Conservation (phyloP, 805 yeast genomes). For the Metschnikowia proteae region DNA sequence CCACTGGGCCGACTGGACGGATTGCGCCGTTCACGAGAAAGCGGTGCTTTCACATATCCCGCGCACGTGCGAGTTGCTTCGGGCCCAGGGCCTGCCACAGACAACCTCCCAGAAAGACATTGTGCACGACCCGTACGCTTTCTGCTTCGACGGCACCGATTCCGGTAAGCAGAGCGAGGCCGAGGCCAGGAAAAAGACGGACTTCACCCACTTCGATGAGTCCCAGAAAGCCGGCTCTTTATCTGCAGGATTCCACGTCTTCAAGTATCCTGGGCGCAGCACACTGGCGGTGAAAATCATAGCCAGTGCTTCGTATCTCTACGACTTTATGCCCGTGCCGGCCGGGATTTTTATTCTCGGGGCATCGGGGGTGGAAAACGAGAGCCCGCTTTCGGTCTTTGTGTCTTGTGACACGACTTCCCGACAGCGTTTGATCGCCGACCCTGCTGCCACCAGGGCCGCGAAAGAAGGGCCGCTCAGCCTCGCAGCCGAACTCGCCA, state of each 20-base stretch:
- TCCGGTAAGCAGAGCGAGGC: conserved; percentile 17
- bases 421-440: conserved; percentile 11
- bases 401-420: conserved; percentile 8
- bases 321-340: conserved; percentile 42
- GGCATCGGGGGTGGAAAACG: neutral
- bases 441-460: conserved; percentile 8
- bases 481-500: conserved; percentile 15
- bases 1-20: conserved; percentile 22
- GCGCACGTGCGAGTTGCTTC: conserved; percentile 6
- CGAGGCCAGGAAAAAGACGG: conserved; percentile 15
- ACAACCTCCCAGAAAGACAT: conserved; percentile 1
- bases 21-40: conserved; percentile 9
- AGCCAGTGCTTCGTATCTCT: conserved; percentile 37
- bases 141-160: conserved; percentile 1
- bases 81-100: neutral
- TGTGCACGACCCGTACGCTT: neutral
- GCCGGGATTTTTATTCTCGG: conserved; percentile 28
- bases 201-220: conserved; percentile 9
- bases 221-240: neutral
- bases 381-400: conserved; percentile 5
- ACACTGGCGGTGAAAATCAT: conserved; percentile 24
- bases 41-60: conserved; percentile 2
- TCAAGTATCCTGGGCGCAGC: conserved; percentile 30
- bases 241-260: conserved; percentile 31
- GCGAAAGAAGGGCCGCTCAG: neutral